These are phyloP conservation scores for Lactarius pseudohatsudake DNA, from an alignment of 768 basidiomycete genomes.

Conservation along the genomic window DNA sequence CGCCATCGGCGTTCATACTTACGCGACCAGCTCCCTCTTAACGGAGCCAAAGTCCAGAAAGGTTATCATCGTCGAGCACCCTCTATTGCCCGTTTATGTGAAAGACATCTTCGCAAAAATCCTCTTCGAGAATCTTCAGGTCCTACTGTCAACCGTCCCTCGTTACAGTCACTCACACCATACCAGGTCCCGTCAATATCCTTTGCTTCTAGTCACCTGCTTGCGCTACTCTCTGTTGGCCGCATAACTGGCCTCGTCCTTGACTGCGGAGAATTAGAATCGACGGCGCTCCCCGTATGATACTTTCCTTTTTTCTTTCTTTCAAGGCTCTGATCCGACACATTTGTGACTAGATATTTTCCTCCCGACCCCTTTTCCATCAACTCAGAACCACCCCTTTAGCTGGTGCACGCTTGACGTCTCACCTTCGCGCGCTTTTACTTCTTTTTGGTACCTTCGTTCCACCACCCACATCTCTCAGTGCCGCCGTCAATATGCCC, in stretches of 20 bases:
- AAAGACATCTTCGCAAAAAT: conserved; percentile 86
- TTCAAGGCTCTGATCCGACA: conserved; percentile 8
- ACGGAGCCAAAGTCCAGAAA: conserved; percentile 95
- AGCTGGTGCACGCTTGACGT: conserved; percentile 79
- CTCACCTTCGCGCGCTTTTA: conserved; percentile 78
- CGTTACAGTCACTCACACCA: neutral
- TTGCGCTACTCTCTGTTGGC: conserved; percentile 83
- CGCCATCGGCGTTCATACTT: conserved; percentile 29
- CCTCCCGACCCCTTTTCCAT: conserved; percentile 83
- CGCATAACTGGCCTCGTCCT: conserved; percentile 91
- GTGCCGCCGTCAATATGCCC: conserved; percentile 61
- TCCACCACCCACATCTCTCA: conserved; percentile 75
- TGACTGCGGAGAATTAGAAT: conserved; percentile 91
- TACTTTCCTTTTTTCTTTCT: conserved; percentile 13
- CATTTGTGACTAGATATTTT: conserved; percentile 66
- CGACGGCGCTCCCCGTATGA: conserved; percentile 80
- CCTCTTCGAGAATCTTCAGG: conserved; percentile 89
- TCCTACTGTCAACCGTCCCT: conserved; percentile 34
- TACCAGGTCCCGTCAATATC: conserved; percentile 88
- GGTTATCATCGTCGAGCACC: conserved; percentile 89
- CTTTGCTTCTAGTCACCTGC: conserved; percentile 85
- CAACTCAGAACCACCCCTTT: conserved; percentile 82
- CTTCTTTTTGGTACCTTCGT: conserved; percentile 81
- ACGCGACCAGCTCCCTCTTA: conserved; percentile 68
- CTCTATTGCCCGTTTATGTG: conserved; percentile 78